Percentiles rank a stretch among this genome's conserved stretches.
These are phyloP conservation scores for Alternaria tenuissima DNA, from an alignment of 2,329 filamentous ascomycete species.

Conservation along the genomic window DNA sequence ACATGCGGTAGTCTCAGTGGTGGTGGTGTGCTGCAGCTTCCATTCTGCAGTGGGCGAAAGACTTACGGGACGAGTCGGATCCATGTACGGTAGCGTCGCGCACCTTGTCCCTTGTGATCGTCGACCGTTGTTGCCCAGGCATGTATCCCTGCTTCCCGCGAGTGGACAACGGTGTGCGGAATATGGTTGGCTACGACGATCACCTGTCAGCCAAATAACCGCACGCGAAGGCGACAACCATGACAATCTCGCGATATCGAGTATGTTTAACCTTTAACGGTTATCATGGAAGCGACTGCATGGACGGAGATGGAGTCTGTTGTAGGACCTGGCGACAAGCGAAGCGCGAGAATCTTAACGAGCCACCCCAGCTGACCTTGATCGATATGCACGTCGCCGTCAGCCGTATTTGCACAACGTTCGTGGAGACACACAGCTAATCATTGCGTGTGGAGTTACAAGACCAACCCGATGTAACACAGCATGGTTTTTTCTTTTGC, in stretches of 20 bases:
- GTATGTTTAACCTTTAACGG: background rate
- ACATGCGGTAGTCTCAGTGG: constrained; percentile 20
- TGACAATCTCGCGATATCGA: constrained; percentile 5
- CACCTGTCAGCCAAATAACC: constrained; percentile 6
- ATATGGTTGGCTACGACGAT: constrained; percentile 7
- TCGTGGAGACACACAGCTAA: constrained; percentile 14
- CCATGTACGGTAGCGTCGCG: constrained; percentile 40
- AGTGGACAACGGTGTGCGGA: constrained; percentile 26
- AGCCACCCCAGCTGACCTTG: constrained; percentile 39
- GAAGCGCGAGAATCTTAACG: constrained; percentile 19
- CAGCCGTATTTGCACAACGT: constrained; percentile 30
- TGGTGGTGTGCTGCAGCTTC: constrained; percentile 26
- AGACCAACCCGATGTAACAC: constrained; percentile 31
- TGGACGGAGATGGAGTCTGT: constrained; percentile 18
- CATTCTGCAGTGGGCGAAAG: constrained; percentile 19
- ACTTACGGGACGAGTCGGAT: constrained; percentile 45
- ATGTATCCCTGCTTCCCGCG: constrained; percentile 44
- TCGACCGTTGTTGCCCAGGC: constrained; percentile 38
- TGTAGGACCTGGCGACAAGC: constrained; percentile 23
- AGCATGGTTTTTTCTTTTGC: constrained; percentile 16
- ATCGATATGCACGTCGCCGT: constrained; percentile 41
- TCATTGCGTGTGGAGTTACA: constrained; percentile 19
- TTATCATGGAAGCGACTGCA: constrained; percentile 8
- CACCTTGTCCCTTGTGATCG: constrained; percentile 44
- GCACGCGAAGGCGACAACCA: constrained; percentile 14